These are phyloP conservation scores for Eucalyptus regnans DNA, from an alignment of 345 rosid species.

Conservation along the genomic window DNA sequence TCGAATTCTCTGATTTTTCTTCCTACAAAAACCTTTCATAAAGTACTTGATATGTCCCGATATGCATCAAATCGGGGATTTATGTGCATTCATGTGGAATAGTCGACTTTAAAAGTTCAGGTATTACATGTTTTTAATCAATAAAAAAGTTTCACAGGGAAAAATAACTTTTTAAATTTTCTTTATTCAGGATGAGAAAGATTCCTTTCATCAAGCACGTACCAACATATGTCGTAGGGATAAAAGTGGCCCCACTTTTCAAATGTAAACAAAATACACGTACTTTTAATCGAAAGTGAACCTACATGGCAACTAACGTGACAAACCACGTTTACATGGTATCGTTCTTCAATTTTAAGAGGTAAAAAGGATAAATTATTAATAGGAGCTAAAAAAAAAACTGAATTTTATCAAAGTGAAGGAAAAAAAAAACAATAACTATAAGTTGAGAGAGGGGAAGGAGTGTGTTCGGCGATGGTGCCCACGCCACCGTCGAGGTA, in stretches of 20 bases:
- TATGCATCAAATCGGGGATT: fast-evolving
- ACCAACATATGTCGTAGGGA: neutral
- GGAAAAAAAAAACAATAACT: no score
- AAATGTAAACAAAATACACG: fast-evolving
- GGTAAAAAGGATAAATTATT: no score
- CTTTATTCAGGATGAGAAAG: neutral
- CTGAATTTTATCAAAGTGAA: no score
- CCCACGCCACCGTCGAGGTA: no score
- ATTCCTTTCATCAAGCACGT: no score
- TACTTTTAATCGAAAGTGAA: no score
- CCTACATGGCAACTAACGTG: neutral
- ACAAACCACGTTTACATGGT: neutral
- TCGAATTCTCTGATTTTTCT: neutral
- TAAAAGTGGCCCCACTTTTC: neutral
- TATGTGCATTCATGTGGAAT: neutral
- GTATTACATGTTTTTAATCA: fast-evolving
- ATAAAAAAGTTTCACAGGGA: no score
- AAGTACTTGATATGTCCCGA: neutral
- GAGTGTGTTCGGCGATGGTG: fast-evolving
- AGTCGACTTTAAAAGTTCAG: neutral
- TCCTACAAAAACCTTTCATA: neutral
- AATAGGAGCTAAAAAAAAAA: no score
- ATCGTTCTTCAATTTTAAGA: neutral
- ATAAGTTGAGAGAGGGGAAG: no score
- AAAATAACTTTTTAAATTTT: no score